phyloP scores from a whole-genome alignment of 1,284 basidiomycete species.

The Thelephora terrestris region DNA sequence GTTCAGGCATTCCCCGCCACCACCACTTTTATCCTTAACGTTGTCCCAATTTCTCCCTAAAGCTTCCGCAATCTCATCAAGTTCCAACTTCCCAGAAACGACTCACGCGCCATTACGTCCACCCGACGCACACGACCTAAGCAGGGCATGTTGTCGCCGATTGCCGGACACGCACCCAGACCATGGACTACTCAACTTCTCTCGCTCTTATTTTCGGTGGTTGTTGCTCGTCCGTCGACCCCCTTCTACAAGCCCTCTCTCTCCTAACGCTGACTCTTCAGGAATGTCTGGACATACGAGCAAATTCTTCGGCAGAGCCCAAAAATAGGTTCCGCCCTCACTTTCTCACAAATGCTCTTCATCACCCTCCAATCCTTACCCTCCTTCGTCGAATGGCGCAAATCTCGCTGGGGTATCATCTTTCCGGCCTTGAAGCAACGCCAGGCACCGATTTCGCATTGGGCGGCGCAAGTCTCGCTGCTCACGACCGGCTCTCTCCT shows the following conservation, averaged over 20 bases:
- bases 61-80: too few species aligned
- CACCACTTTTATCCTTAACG: too few species aligned
- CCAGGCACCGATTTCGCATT: slow-evolving; percentile 62
- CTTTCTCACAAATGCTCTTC: slow-evolving; percentile 78
- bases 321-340: slow-evolving; percentile 70
- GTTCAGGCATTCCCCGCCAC: too few species aligned
- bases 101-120: too few species aligned
- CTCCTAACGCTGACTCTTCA: slow-evolving; percentile 16
- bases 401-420: slow-evolving; percentile 15
- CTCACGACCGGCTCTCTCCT: slow-evolving; percentile 62
- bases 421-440: slow-evolving; percentile 50
- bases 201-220: slow-evolving; percentile 66
- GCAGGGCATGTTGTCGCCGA: background rate
- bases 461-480: slow-evolving; percentile 71
- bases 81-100: too few species aligned
- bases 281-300: slow-evolving; percentile 64
- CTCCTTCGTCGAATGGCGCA: slow-evolving; percentile 34
- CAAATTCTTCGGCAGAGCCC: slow-evolving; percentile 63
- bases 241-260: background rate
- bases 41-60: too few species aligned
- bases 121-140: too few species aligned
- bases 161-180: slow-evolving; percentile 12
- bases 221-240: slow-evolving; percentile 60
- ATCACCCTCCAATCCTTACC: slow-evolving; percentile 57
- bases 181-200: slow-evolving; percentile 40